phyloP scores from a whole-genome alignment of 1,139 yeast genomes.

The Lizanozyma gosingica region DNA sequence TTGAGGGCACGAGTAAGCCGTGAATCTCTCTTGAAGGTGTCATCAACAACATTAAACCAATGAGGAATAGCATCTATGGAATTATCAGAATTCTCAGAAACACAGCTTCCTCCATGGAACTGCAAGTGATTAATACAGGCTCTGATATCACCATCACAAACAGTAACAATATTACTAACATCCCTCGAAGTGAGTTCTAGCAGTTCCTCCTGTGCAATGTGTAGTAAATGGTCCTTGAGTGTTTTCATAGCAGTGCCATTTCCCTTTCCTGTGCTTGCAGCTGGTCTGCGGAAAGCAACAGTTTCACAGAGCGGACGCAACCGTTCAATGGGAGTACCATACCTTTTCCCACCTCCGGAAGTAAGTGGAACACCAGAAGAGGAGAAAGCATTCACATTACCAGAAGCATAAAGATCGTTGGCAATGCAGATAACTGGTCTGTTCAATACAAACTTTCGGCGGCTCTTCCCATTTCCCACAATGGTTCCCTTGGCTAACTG shows the following conservation, averaged over 20 bases:
- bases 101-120: slow-evolving; percentile 34
- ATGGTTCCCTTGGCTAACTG: slow-evolving; percentile 49
- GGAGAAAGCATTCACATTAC: neutral
- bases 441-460: slow-evolving; percentile 35
- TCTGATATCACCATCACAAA: slow-evolving; percentile 78
- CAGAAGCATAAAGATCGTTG: slow-evolving; percentile 69
- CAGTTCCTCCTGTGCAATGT: slow-evolving; percentile 23
- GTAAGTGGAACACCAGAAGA: too few relatives aligned
- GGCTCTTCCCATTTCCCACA: slow-evolving; percentile 17
- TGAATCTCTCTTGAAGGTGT: slow-evolving; percentile 43
- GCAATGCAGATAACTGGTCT: slow-evolving; percentile 92
- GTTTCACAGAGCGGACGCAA: slow-evolving; percentile 68
- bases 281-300: slow-evolving; percentile 55
- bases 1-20: slow-evolving; percentile 39
- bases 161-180: slow-evolving; percentile 48
- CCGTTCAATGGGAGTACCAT: slow-evolving; percentile 48
- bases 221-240: slow-evolving; percentile 32
- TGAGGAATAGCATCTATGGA: neutral
- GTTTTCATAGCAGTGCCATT: slow-evolving; percentile 43
- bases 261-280: slow-evolving; percentile 37
- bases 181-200: slow-evolving; percentile 25
- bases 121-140: slow-evolving; percentile 82
- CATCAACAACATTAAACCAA: slow-evolving; percentile 28
- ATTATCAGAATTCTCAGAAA: too few relatives aligned
- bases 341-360: slow-evolving; percentile 10